phyloP scores from a whole-genome alignment of 495 filamentous ascomycete genomes.

The Hamigera avellanea region DNA sequence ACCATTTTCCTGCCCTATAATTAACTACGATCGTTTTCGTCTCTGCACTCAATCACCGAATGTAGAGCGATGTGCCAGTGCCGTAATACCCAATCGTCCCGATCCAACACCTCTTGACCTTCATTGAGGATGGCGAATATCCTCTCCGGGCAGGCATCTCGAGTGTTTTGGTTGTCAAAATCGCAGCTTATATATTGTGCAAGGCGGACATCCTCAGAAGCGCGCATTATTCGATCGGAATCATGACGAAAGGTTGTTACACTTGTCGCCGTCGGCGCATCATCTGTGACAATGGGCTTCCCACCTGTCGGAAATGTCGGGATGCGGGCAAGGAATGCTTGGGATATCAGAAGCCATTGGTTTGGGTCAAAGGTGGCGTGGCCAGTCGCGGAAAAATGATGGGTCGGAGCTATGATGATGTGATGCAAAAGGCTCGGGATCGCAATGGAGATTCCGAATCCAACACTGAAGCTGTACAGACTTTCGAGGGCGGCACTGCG shows the following conservation, averaged over 20 bases:
- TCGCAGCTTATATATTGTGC: too few species aligned
- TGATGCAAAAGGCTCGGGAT: constrained; percentile 3
- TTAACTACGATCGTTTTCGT: too few species aligned
- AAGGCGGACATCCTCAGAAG: too few species aligned
- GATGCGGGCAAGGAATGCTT: constrained; percentile 51
- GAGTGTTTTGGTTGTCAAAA: constrained; percentile 7
- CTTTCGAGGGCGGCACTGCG: too few species aligned
- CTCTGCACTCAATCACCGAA: neutral
- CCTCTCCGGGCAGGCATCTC: constrained; percentile 5
- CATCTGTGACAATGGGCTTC: constrained; percentile 49
- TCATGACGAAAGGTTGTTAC: constrained; percentile 39
- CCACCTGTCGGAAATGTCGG: constrained; percentile 50
- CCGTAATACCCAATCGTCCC: too few species aligned
- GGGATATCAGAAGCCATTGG: constrained; percentile 46
- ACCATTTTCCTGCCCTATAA: too few species aligned
- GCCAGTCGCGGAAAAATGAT: constrained; percentile 41
- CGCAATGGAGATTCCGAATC: neutral
- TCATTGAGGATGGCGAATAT: constrained; percentile 15
- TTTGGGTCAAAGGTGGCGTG: constrained; percentile 41
- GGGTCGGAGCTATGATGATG: constrained; percentile 35
- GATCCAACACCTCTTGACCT: constrained; percentile 5
- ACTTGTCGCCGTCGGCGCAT: constrained; percentile 40
- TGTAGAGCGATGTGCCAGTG: too few species aligned
- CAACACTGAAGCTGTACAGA: too few species aligned
- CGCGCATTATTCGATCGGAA: neutral